A percentile compares a stretch with the other conserved stretches of the same genome.
phyloP scores from a whole-genome alignment of 768 basidiomycete genomes.

The Kwoniella sp. region DNA sequence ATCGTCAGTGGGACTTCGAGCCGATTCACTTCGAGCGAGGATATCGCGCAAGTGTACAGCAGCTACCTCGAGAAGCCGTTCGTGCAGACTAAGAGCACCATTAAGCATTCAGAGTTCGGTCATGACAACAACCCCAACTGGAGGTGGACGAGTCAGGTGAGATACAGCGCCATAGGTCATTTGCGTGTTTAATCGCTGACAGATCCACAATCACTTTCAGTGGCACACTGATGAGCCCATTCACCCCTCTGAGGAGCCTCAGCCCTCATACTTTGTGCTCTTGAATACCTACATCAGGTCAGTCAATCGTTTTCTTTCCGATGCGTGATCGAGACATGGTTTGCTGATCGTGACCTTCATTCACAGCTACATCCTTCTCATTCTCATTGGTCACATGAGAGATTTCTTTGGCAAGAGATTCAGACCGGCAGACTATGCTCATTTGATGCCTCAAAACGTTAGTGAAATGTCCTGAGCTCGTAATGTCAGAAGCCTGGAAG shows the following conservation, averaged over 20 bases:
- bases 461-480: constrained; percentile 51
- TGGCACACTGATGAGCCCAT: constrained; percentile 54
- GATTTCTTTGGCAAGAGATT: constrained; percentile 93
- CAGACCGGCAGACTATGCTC: constrained; percentile 68
- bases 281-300: constrained; percentile 78
- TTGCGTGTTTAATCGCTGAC: not conserved
- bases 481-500: not conserved
- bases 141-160: constrained; percentile 59
- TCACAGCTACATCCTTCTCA: constrained; percentile 83
- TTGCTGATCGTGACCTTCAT: not conserved
- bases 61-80: constrained; percentile 50
- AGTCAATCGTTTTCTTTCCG: too few species aligned
- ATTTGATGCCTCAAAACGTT: constrained; percentile 81
- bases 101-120: constrained; percentile 80
- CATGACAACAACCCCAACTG: constrained; percentile 77
- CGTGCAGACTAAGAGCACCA: constrained; percentile 44
- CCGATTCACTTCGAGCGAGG: constrained; percentile 25
- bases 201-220: constrained; percentile 20
- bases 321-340: not conserved
- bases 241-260: constrained; percentile 62
- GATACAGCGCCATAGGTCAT: not conserved
- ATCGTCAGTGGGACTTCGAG: constrained; percentile 19
- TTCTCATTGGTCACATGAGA: constrained; percentile 85
- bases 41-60: constrained; percentile 41
- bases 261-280: constrained; percentile 90